These are phyloP conservation scores for Trametes cubensis DNA, from an alignment of 768 basidiomycete species.

Conservation along the genomic window DNA sequence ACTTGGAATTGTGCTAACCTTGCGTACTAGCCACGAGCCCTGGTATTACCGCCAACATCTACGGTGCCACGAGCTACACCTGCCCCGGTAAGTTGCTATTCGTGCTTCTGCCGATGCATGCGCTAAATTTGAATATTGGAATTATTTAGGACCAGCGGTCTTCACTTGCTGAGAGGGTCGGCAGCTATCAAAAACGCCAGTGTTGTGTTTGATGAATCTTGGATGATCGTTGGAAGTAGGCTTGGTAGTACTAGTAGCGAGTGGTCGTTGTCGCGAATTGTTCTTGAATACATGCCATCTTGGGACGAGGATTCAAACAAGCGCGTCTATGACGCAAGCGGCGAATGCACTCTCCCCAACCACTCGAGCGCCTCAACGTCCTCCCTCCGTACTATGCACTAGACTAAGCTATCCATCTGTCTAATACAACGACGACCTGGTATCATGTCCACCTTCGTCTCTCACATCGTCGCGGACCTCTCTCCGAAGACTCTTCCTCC, in stretches of 20 bases:
- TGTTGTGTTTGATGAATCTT: no score
- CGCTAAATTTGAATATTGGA: not conserved
- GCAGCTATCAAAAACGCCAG: not conserved
- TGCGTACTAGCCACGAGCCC: slow-evolving; percentile 32
- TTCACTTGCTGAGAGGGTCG: slow-evolving; percentile 14
- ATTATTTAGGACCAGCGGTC: slow-evolving; percentile 13
- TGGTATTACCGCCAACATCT: slow-evolving; percentile 39
- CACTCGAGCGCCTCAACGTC: no score
- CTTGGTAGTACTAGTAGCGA: no score
- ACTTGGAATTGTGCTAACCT: not conserved
- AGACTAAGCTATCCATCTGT: not conserved
- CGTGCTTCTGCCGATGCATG: no score
- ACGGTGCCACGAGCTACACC: slow-evolving; percentile 31
- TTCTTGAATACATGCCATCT: slow-evolving; percentile 10
- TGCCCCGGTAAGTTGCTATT: slow-evolving; percentile 28
- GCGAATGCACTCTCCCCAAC: not conserved
- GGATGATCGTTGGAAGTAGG: no score
- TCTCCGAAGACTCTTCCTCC: slow-evolving; percentile 34
- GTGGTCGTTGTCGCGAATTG: not conserved
- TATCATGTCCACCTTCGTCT: slow-evolving; percentile 42
- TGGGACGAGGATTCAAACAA: not conserved
- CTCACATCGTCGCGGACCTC: slow-evolving; percentile 40
- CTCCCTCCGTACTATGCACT: slow-evolving; percentile 7
- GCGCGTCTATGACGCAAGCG: slow-evolving; percentile 14
- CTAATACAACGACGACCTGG: not conserved